Evolutionary conservation across 345 rosid species (phyloP).

Genomic region (Syzygium grande): DNA sequence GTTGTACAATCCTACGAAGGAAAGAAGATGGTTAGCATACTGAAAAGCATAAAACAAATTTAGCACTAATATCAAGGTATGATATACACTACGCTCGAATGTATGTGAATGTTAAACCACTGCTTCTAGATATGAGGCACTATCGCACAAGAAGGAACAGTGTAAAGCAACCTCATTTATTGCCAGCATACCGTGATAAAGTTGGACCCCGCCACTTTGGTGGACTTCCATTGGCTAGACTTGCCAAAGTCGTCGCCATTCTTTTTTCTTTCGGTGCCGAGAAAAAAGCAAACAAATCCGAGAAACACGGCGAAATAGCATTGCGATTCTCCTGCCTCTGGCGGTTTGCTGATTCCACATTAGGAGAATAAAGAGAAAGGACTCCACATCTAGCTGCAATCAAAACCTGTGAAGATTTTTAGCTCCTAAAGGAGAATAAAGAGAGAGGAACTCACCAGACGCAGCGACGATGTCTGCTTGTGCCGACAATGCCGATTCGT

Average conservation of each 20-base stretch:
- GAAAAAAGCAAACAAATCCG: not conserved
- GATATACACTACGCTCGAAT: too few relatives aligned
- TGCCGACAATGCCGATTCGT: not conserved
- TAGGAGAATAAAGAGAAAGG: not conserved
- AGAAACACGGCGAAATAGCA: not conserved
- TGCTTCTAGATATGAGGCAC: not conserved
- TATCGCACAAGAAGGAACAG: not conserved
- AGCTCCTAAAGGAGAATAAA: not conserved
- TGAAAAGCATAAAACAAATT: too few relatives aligned
- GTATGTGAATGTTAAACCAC: too few relatives aligned
- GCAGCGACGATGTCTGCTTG: rapidly evolving
- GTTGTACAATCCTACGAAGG: too few relatives aligned
- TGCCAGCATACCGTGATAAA: not conserved
- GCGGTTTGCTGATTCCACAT: not conserved
- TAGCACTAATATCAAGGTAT: too few relatives aligned
- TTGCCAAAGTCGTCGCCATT: not conserved
- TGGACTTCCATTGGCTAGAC: not conserved
- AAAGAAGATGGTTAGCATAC: too few relatives aligned
- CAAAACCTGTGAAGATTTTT: not conserved
- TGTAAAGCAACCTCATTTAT: not conserved
- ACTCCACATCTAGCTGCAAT: not conserved
- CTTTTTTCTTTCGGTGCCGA: not conserved
- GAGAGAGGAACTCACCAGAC: not conserved
- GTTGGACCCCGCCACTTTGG: not conserved
- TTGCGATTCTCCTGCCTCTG: not conserved